A percentile compares a stretch with the other conserved stretches of the same genome.
Evolutionary conservation across 768 basidiomycete genomes (phyloP).

Genomic region (Pholiota conissans): DNA sequence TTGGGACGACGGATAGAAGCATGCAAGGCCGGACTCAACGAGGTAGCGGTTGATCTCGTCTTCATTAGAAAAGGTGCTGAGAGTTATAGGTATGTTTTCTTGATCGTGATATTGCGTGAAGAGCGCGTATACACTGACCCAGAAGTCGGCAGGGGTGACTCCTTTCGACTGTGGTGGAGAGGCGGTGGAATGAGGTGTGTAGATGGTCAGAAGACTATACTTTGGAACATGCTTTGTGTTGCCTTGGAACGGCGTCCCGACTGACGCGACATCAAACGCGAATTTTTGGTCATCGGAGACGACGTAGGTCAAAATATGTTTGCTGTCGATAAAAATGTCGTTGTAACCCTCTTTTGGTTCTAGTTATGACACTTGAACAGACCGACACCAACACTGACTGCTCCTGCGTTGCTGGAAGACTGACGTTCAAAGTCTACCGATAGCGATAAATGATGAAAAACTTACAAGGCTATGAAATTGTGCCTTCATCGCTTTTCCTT

Average conservation of each 20-base stretch:
- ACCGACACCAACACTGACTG: no score
- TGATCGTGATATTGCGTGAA: constrained; percentile 37
- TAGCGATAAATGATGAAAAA: no score
- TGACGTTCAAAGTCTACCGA: no score
- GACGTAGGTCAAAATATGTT: constrained; percentile 19
- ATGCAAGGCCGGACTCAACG: constrained; percentile 36
- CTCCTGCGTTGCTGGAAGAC: no score
- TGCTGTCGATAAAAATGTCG: constrained; percentile 22
- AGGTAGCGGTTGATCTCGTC: constrained; percentile 37
- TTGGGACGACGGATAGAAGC: constrained; percentile 12
- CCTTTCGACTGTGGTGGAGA: no score
- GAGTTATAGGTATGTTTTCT: constrained; percentile 40
- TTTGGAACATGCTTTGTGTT: constrained; percentile 28
- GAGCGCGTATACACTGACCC: constrained; percentile 42
- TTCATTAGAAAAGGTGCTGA: constrained; percentile 30
- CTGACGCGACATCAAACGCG: constrained; percentile 25
- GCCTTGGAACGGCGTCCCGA: constrained; percentile 29
- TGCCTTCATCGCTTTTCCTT: no score
- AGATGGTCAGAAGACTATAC: constrained; percentile 24
- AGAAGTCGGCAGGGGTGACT: constrained; percentile 31
- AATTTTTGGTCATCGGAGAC: constrained; percentile 9
- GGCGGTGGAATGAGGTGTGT: constrained; percentile 16
- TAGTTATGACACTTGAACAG: constrained; percentile 15
- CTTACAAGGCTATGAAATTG: no score
- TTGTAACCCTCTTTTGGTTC: constrained; percentile 12